Percentiles rank a stretch among this genome's conserved stretches.
Evolutionary conservation across 2,329 filamentous ascomycete genomes (phyloP).

Genomic region (Cladorrhinum sp.): DNA sequence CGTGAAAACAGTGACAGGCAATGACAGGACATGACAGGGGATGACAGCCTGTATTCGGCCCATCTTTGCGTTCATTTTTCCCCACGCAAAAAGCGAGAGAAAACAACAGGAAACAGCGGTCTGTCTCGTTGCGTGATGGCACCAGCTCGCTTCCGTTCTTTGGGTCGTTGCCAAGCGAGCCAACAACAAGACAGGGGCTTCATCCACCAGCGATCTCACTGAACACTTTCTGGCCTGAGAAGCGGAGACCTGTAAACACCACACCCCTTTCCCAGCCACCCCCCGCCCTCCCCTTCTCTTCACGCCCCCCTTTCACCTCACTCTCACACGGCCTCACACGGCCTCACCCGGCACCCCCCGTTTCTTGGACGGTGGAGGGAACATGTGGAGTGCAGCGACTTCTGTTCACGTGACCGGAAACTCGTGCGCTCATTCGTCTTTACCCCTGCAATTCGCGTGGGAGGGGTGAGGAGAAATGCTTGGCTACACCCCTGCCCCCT

Average conservation of each 20-base stretch:
- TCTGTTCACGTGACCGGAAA: slow-evolving; percentile 24
- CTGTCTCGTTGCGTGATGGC: background rate
- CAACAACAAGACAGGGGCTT: background rate
- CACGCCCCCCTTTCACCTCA: background rate
- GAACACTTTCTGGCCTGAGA: background rate
- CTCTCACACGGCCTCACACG: background rate
- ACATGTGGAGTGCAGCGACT: slow-evolving; percentile 26
- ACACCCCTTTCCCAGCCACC: background rate
- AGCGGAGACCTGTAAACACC: background rate
- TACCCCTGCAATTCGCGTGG: background rate
- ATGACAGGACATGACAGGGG: background rate
- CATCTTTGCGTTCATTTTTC: background rate
- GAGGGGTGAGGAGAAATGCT: background rate
- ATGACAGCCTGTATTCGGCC: background rate
- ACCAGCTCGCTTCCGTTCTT: slow-evolving; percentile 3
- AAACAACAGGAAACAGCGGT: background rate
- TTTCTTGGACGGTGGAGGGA: slow-evolving; percentile 10
- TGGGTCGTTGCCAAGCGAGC: background rate
- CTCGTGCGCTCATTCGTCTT: slow-evolving; percentile 19
- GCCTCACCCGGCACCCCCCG: background rate
- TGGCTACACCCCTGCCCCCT: background rate
- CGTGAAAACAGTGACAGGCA: background rate
- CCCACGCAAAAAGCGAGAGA: background rate
- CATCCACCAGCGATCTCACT: background rate
- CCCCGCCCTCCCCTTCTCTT: background rate